phyloP scores from a whole-genome alignment of 2,329 filamentous ascomycete species.

The Colletotrichum sp. region DNA sequence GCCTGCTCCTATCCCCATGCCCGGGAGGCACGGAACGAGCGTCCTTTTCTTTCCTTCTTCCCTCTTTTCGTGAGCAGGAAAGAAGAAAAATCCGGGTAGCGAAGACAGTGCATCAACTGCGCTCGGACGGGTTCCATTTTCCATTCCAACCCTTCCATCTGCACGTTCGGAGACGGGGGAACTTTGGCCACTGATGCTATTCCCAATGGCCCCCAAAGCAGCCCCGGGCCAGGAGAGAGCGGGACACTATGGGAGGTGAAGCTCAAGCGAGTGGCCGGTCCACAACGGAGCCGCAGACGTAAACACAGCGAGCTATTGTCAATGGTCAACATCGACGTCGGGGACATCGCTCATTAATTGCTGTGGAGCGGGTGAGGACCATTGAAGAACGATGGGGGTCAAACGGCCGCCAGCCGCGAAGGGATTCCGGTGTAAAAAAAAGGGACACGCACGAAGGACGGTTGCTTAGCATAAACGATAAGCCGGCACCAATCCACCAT shows the following conservation, averaged over 20 bases:
- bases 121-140: not conserved
- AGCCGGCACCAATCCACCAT: not conserved
- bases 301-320: not conserved
- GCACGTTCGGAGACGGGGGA: not conserved
- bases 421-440: not conserved
- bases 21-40: not conserved
- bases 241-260: not conserved
- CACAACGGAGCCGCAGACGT: slow-evolving; percentile 8
- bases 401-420: not conserved
- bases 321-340: not conserved
- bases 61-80: not conserved
- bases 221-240: not conserved
- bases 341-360: slow-evolving; percentile 2
- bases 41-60: not conserved
- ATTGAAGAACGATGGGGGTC: slow-evolving; percentile 13
- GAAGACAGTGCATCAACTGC: slow-evolving; percentile 7
- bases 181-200: not conserved
- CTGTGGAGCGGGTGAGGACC: not conserved
- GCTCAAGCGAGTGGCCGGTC: not conserved
- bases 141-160: not conserved
- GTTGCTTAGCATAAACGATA: slow-evolving; percentile 10
- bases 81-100: not conserved
- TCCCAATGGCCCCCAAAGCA: not conserved
- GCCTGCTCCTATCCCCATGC: not conserved
- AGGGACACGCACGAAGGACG: not conserved